A percentile compares a stretch with the other conserved stretches of the same genome.
phyloP scores from a whole-genome alignment of 352 stramenopile species.

The Lagenidium sp. region DNA sequence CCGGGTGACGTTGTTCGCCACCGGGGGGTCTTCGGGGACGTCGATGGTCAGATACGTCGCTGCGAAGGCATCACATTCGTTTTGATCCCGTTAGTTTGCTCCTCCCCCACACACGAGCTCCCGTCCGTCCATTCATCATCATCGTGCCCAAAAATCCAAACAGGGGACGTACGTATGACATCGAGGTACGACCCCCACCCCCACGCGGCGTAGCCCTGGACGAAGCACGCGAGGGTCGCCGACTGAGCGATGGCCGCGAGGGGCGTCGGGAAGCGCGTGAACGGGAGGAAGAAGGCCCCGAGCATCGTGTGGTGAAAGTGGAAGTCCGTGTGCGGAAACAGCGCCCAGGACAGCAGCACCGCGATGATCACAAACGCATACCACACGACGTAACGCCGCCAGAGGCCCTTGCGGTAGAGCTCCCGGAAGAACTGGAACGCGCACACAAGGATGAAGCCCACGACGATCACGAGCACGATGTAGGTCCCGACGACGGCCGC shows the following conservation, averaged over 20 bases:
- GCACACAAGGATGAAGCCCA: slow-evolving; percentile 19
- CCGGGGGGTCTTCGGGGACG: slow-evolving; percentile 16
- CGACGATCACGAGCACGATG: slow-evolving; percentile 33
- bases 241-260: slow-evolving; percentile 48
- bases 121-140: too few relatives aligned
- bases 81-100: too few relatives aligned
- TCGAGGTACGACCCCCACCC: slow-evolving; percentile 65
- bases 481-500: slow-evolving; percentile 49
- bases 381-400: slow-evolving; percentile 21
- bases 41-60: slow-evolving; percentile 59
- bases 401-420: slow-evolving; percentile 29
- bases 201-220: slow-evolving; percentile 72
- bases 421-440: slow-evolving; percentile 27
- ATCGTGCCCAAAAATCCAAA: neutral
- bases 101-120: too few relatives aligned
- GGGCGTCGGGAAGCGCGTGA: slow-evolving; percentile 56
- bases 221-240: slow-evolving; percentile 38
- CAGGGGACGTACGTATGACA: slow-evolving; percentile 34
- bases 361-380: slow-evolving; percentile 25
- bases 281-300: slow-evolving; percentile 43
- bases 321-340: slow-evolving; percentile 53
- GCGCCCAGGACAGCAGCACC: slow-evolving; percentile 34
- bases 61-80: too few relatives aligned
- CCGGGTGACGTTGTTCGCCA: slow-evolving; percentile 30
- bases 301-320: slow-evolving; percentile 77